Evolutionary conservation across 176 grass and related monocot genomes (phyloP), one percentile per base, ranked within the genome.

Genomic region (Themeda triandra): DNA sequence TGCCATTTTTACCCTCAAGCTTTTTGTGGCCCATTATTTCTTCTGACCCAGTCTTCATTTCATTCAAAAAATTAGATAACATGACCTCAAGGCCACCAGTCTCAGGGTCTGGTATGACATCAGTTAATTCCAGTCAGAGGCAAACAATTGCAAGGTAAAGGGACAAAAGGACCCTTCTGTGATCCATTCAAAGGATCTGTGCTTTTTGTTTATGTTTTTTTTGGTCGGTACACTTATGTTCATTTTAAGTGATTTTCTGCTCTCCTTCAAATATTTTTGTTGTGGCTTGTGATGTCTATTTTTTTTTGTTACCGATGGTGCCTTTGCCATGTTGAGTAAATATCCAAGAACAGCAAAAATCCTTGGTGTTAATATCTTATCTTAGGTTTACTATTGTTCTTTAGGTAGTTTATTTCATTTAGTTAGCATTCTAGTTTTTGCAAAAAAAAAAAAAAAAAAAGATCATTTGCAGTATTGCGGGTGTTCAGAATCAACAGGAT

Each of bases 101-200:
- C 77, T 84, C 81, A 9, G 96, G 89, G 64, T 75, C 93, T 75
- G 85, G 76, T 23, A 45, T 77, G n/a, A 10, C 69, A 82, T 67
- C 91, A 86, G 83, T 49, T 73, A 90, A 88, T 82, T 80, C 86
- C 32, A 76, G 71, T 87, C 88, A 86, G 78, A 93, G 86, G 84
- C 79, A 86, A 86, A 71, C 71, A 31, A 32, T 76, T 87, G 73
- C 82, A 89, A 98, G 91, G 96, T 95, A 84, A 87, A 28, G 63
- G 56, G 56, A 12, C 56, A 46, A 23, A 45, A 36, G 17, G 40
- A 42, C 33, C 15, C 28, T 75, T 87, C 11, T 33, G 62, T 6
- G 31, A 63, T 85, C 18, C 59, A 66, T 40, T 60, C 37, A 42
- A 69, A 90, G 59, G 24, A 56, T 24, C 30, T 51, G 11, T 59